Evolutionary conservation across 2,329 filamentous ascomycete genomes (phyloP), one percentile per base, ranked within the genome.

Genomic region (Neopestalotiopsis sp.): DNA sequence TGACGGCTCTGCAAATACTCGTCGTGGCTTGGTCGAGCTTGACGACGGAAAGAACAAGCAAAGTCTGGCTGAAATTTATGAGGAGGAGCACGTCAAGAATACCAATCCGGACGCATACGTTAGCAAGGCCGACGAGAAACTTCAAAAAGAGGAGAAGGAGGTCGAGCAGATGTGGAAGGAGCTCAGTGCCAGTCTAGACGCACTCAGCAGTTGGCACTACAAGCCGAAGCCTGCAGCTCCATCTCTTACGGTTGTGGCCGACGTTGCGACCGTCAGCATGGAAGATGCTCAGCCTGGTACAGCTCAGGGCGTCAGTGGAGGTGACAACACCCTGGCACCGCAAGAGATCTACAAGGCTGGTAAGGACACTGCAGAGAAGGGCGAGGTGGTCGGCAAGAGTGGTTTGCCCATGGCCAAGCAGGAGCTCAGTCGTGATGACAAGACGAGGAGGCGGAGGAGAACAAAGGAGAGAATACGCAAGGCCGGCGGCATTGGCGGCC

Each of bases 131-230:
- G 93, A 97, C 75, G 94, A 96, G 81, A 95, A 95, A 81, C 83
- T 94, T 30, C 89, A 89, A 73, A 92, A 91, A 71, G 93, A 97
- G 76, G 94, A 98, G 81, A 87, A 89, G 69, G 94, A 97, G 78
- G 92, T 98, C 67, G 90, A 92, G 75, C 86, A 85, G 38, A 84
- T 98, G 75, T 99, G 96, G 94, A 92, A 90, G 74, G 91, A 93
- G 45, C 86, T 98, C 66, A 91, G 88, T 76, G 88, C 88, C 60
- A 93, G 94, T 71, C 90, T 99, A 67, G 96, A 99, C 81, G 90
- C 93, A 32, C 89, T 99, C 71, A 95, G 91, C 81, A 97, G 93
- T 79, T 97, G 94, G 91, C 93, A 98, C 82, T 98, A 97, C 88
- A 95, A 94, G 81, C 96, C 96, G 67, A 97, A 95, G 83, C 91